Base-by-base conservation (phyloP, 1,284 basidiomycete genomes). In the Marasmius oreades region DNA sequence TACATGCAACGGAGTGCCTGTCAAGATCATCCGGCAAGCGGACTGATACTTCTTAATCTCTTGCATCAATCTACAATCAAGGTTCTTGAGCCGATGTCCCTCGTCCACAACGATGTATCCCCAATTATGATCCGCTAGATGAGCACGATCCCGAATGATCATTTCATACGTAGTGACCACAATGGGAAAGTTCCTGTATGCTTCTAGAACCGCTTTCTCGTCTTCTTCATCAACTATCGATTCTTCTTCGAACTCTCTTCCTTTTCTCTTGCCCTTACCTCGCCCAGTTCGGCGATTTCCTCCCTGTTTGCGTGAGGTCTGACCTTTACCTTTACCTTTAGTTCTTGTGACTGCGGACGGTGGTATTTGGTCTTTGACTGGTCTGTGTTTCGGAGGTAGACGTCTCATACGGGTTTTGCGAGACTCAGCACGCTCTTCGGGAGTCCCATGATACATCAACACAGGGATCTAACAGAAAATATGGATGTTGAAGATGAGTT, bases 31-130 rank as follows among this genome's bases (percentile, higher is more conserved):
- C 53, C 95, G 78, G 51, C 94, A 93, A 1, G 90, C 92, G 58
- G 87, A 90, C 7, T 78, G 77, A 67, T 95, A 95, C 64, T 86
- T 85, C 76, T 96, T 97, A 62, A 98, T 87, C 71, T 98, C 95
- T 59, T 83, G 83, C 69, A 98, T 92, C 24, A 98, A 82, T 73
- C 84, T 88, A 71, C 92, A 94, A 66, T 98, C 85, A 59, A 95
- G 77, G 65, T 98, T 98, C 76, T 98, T 98, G 64, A 98, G 71
- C 23, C 95, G 79, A 70, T 98, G 95, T 0, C 95, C 94, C 71
- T 98, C 95, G 68, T 98, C 95, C 0, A 98, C 95, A 53, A 98
- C 91, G 62, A 98, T 92, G 66, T 93, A 96, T 52, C 93, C 93
- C 92, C 93, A 96, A 53, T 85, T 75, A 66, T 89, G 88, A 52